Evolutionary conservation across 1,139 yeast genomes (phyloP).

Genomic region (Hyphopichia khmerensis): DNA sequence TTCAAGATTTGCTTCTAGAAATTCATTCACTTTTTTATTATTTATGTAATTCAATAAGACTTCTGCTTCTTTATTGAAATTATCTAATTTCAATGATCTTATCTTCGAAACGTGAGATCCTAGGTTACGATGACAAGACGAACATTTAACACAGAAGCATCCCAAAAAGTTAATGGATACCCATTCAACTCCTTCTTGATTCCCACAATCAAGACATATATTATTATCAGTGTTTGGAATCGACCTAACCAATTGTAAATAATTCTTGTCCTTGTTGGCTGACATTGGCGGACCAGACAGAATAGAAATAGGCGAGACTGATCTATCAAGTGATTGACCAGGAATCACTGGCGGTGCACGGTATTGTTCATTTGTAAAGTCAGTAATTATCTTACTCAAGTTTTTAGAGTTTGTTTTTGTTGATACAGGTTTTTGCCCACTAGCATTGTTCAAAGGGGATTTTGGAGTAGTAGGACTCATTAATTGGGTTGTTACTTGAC

Average conservation of each 20-base stretch:
- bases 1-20: slow-evolving; percentile 31
- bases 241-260: slow-evolving; percentile 44
- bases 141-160: slow-evolving; percentile 79
- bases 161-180: slow-evolving; percentile 73
- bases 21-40: slow-evolving; percentile 36
- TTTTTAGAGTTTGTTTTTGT: neutral
- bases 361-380: slow-evolving; percentile 9
- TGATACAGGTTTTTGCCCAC: neutral
- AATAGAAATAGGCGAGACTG: slow-evolving; percentile 37
- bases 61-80: slow-evolving; percentile 42
- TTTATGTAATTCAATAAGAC: slow-evolving; percentile 42
- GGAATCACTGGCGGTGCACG: slow-evolving; percentile 14
- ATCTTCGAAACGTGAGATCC: slow-evolving; percentile 54
- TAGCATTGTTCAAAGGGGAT: neutral
- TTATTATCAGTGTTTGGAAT: slow-evolving; percentile 55
- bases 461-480: slow-evolving; percentile 1
- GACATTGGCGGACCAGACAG: slow-evolving; percentile 18
- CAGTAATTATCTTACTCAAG: slow-evolving; percentile 11
- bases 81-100: slow-evolving; percentile 49
- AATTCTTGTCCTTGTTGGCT: slow-evolving; percentile 21
- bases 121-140: slow-evolving; percentile 55
- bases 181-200: slow-evolving; percentile 75
- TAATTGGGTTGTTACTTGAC: slow-evolving; percentile 34
- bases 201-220: slow-evolving; percentile 78
- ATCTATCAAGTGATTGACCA: slow-evolving; percentile 18